A percentile compares a stretch with the other conserved stretches of the same genome.
Conservation (phyloP, 1,284 basidiomycete species). For the Ustilago esculenta region DNA sequence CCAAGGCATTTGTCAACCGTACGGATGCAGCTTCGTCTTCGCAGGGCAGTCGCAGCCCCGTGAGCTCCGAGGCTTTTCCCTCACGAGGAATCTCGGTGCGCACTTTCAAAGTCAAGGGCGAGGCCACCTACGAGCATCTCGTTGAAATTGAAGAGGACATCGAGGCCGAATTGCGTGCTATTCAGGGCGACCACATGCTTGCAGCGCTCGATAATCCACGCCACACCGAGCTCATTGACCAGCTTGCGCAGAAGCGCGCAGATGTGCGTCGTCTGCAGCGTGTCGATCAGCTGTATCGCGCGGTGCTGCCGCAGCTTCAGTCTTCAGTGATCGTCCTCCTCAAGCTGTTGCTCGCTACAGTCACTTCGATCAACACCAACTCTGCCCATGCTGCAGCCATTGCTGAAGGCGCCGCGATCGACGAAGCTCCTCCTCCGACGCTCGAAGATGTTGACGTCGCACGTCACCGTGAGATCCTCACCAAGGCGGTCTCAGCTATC, state of each 20-base stretch:
- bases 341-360: conserved; percentile 64
- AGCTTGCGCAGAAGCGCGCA: conserved; percentile 53
- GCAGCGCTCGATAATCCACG: conserved; percentile 58
- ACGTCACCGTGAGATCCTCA: conserved; percentile 95
- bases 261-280: conserved; percentile 59
- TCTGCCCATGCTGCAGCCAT: conserved; percentile 61
- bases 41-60: conserved; percentile 56
- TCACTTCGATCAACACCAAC: conserved; percentile 62
- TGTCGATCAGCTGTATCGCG: conserved; percentile 60
- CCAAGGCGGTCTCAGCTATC: conserved; percentile 95
- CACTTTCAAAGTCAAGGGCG: conserved; percentile 52
- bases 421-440: conserved; percentile 75
- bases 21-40: conserved; percentile 48
- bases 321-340: conserved; percentile 64
- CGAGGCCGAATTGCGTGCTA: conserved; percentile 46
- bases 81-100: conserved; percentile 22
- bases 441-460: conserved; percentile 95
- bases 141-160: conserved; percentile 56
- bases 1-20: conserved; percentile 27
- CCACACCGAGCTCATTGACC: conserved; percentile 38
- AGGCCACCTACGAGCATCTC: conserved; percentile 58
- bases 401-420: conserved; percentile 54
- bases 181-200: conserved; percentile 56
- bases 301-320: conserved; percentile 59
- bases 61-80: conserved; percentile 45